Evolutionary conservation across 2,329 filamentous ascomycete genomes (phyloP).

Genomic region (Aureobasidium uvarum): DNA sequence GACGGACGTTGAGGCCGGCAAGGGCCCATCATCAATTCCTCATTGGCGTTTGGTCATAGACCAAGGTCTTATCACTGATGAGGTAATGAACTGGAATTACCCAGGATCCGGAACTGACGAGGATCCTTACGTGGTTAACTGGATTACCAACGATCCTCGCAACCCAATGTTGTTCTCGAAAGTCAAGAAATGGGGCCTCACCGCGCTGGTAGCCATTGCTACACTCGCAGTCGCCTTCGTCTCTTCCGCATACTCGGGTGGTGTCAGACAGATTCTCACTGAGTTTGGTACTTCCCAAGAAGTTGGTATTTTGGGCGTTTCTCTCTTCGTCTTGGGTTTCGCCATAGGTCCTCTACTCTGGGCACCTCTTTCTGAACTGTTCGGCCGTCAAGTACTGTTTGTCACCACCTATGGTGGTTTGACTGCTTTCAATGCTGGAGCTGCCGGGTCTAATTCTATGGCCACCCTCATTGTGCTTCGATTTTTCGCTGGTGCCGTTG

Average conservation of each 20-base stretch:
- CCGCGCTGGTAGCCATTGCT: conserved; percentile 61
- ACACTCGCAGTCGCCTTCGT: conserved; percentile 68
- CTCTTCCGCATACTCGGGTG: conserved; percentile 65
- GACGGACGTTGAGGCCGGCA: conserved; percentile 36
- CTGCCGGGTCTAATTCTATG: conserved; percentile 48
- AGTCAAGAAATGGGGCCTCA: conserved; percentile 64
- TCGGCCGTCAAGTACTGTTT: conserved; percentile 47
- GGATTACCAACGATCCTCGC: conserved; percentile 63
- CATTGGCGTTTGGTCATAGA: conserved; percentile 38
- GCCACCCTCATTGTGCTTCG: conserved; percentile 47
- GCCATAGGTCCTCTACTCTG: conserved; percentile 59
- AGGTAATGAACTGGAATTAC: conserved; percentile 38
- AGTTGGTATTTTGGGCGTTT: conserved; percentile 61
- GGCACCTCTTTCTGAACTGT: conserved; percentile 62
- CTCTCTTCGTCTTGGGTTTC: conserved; percentile 63
- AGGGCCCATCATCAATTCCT: conserved; percentile 31
- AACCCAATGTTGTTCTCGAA: conserved; percentile 63
- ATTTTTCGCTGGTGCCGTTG: conserved; percentile 47
- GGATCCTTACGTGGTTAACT: conserved; percentile 66
- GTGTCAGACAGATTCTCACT: conserved; percentile 53
- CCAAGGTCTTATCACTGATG: conserved; percentile 38
- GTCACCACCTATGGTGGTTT: conserved; percentile 40
- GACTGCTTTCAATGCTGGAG: conserved; percentile 45
- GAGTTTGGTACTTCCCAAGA: conserved; percentile 56
- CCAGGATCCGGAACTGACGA: conserved; percentile 58